Percentiles rank a stretch among this genome's conserved stretches.
These are phyloP conservation scores for Monosporascus ibericus DNA, from an alignment of 2,329 filamentous ascomycete species.

Conservation along the genomic window DNA sequence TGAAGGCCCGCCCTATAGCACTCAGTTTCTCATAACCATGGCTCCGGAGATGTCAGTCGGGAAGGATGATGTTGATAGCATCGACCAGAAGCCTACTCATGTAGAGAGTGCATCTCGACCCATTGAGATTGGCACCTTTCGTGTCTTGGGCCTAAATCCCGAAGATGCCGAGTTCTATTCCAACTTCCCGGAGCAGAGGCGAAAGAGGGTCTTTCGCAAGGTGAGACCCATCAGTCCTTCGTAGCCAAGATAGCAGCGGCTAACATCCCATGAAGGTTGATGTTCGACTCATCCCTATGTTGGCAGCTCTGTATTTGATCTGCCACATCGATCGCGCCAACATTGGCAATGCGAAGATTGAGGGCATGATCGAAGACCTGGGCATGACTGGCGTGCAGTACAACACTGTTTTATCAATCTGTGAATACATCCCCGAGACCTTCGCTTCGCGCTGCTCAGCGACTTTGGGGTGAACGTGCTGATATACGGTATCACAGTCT, in stretches of 20 bases:
- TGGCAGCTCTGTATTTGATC: slow-evolving; percentile 51
- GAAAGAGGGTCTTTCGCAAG: slow-evolving; percentile 20
- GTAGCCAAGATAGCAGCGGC: neutral
- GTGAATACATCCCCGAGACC: slow-evolving; percentile 49
- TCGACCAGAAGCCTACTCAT: slow-evolving; percentile 11
- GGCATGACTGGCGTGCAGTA: slow-evolving; percentile 43
- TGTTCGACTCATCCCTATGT: slow-evolving; percentile 30
- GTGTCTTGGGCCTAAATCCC: slow-evolving; percentile 22
- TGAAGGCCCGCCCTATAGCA: no score
- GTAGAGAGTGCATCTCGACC: slow-evolving; percentile 14
- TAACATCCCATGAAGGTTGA: slow-evolving; percentile 17
- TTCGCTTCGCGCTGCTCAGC: neutral
- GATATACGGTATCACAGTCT: neutral
- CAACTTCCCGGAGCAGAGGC: slow-evolving; percentile 13
- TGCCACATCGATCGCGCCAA: slow-evolving; percentile 51
- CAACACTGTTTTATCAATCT: slow-evolving; percentile 34
- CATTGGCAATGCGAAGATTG: slow-evolving; percentile 40
- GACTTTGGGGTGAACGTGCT: neutral
- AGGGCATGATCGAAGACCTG: slow-evolving; percentile 36
- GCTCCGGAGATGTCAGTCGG: no score
- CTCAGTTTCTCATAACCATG: no score
- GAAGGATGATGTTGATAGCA: neutral
- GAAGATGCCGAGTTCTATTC: slow-evolving; percentile 24
- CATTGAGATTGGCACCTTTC: slow-evolving; percentile 21
- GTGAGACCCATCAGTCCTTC: slow-evolving; percentile 6